Conservation (phyloP, 352 stramenopile species). For the Phytophthora citricola region DNA sequence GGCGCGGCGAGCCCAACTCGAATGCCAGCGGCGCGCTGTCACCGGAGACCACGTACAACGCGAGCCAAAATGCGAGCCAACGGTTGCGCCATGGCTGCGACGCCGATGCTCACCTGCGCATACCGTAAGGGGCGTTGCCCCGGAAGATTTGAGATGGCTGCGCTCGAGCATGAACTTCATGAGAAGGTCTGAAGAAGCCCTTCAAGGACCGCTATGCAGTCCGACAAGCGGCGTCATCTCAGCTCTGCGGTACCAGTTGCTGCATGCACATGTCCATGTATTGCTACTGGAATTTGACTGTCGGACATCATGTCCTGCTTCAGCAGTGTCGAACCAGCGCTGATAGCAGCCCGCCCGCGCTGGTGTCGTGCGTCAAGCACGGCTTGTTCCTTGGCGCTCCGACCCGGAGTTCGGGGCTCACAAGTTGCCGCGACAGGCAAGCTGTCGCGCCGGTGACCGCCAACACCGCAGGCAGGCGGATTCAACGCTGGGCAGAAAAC, state of each 20-base stretch:
- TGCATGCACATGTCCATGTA: no score
- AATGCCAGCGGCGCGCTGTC: conserved; percentile 30
- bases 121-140: neutral
- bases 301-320: no score
- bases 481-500: conserved; percentile 25
- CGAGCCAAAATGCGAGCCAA: conserved; percentile 2
- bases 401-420: neutral
- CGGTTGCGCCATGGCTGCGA: neutral
- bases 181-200: conserved; percentile 16
- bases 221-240: conserved; percentile 5
- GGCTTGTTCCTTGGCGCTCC: neutral
- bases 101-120: conserved; percentile 1
- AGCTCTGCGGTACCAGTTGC: no score
- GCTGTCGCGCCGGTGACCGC: neutral
- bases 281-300: no score
- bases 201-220: no score
- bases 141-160: conserved; percentile 31
- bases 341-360: no score
- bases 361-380: no score
- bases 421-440: neutral
- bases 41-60: conserved; percentile 7
- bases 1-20: conserved; percentile 15
- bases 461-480: conserved; percentile 16
- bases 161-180: neutral
- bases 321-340: no score